A percentile compares a stretch with the other conserved stretches of the same genome.
Evolutionary conservation across 2,329 filamentous ascomycete species (phyloP).

Genomic region (Cytospora mali): DNA sequence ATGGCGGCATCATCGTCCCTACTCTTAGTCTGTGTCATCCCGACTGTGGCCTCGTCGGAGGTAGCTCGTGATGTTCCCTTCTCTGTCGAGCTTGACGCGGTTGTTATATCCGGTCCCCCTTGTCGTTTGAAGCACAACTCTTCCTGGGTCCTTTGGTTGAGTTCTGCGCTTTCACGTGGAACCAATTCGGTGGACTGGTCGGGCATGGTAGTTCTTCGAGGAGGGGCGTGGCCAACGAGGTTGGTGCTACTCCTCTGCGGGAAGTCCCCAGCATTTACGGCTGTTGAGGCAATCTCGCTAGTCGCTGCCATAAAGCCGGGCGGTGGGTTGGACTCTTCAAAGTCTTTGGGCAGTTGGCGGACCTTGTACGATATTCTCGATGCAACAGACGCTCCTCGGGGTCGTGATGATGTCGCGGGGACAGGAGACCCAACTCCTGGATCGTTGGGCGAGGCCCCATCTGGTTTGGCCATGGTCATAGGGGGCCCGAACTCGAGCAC

Average conservation of each 20-base stretch:
- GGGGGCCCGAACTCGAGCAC: conserved; percentile 2
- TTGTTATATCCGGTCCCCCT: not conserved
- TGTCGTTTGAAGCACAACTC: not conserved
- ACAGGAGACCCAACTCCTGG: conserved; percentile 7
- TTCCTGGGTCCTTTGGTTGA: not conserved
- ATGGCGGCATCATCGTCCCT: conserved; percentile 34
- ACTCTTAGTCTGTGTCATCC: conserved; percentile 1
- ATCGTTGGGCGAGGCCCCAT: conserved; percentile 10
- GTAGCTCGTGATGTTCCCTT: conserved; percentile 20
- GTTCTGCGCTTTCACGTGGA: conserved; percentile 14
- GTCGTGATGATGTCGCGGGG: conserved; percentile 10
- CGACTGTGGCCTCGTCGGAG: conserved; percentile 33
- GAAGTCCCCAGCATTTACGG: conserved; percentile 32
- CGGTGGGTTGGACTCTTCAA: conserved; percentile 50
- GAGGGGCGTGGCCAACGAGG: conserved; percentile 2
- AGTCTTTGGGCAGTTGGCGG: conserved; percentile 35
- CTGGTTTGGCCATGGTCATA: conserved; percentile 25
- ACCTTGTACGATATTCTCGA: conserved; percentile 24
- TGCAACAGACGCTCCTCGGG: conserved; percentile 29
- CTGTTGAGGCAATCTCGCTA: conserved; percentile 47
- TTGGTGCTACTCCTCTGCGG: conserved; percentile 25
- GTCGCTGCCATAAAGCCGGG: conserved; percentile 52
- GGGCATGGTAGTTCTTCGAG: conserved; percentile 18
- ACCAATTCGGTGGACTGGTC: conserved; percentile 14
- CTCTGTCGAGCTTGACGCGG: conserved; percentile 2